These are phyloP conservation scores for Chrysanthemum makinoi DNA, from an alignment of 129 eudicot species.

Conservation along the genomic window DNA sequence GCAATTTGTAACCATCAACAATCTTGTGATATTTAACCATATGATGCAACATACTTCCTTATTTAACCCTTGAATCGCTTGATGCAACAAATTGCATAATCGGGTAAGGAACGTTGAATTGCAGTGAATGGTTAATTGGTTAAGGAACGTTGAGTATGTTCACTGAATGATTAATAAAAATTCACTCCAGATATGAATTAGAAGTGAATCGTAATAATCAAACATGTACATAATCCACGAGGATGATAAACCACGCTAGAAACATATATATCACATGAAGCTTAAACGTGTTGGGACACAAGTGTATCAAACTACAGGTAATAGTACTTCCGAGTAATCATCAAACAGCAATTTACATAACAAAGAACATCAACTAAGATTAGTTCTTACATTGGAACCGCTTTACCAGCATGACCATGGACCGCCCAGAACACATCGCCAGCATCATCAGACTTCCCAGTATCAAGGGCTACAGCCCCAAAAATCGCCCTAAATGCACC, in stretches of 20 bases:
- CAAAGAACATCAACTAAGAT: background rate
- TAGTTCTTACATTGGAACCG: slow-evolving; percentile 35
- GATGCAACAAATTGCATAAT: too few relatives aligned
- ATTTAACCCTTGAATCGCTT: too few relatives aligned
- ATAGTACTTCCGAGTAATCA: slow-evolving; percentile 8
- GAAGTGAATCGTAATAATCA: background rate
- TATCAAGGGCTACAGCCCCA: slow-evolving; percentile 77
- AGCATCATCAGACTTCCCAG: slow-evolving; percentile 63
- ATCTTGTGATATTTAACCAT: too few relatives aligned
- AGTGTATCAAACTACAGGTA: background rate
- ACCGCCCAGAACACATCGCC: slow-evolving; percentile 46
- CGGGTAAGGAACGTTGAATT: too few relatives aligned
- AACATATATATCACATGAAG: background rate
- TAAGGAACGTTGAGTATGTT: too few relatives aligned
- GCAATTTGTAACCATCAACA: too few relatives aligned
- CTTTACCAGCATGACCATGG: slow-evolving; percentile 36
- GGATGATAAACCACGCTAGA: background rate
- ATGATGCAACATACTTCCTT: too few relatives aligned
- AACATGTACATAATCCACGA: background rate
- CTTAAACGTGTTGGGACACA: slow-evolving; percentile 20
- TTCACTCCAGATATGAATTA: background rate
- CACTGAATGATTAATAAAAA: too few relatives aligned
- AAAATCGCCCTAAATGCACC: slow-evolving; percentile 83
- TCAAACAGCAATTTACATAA: slow-evolving; percentile 7
- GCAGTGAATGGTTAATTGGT: too few relatives aligned